Conservation (phyloP, 495 filamentous ascomycete genomes). For the Penicillium pancosmium region DNA sequence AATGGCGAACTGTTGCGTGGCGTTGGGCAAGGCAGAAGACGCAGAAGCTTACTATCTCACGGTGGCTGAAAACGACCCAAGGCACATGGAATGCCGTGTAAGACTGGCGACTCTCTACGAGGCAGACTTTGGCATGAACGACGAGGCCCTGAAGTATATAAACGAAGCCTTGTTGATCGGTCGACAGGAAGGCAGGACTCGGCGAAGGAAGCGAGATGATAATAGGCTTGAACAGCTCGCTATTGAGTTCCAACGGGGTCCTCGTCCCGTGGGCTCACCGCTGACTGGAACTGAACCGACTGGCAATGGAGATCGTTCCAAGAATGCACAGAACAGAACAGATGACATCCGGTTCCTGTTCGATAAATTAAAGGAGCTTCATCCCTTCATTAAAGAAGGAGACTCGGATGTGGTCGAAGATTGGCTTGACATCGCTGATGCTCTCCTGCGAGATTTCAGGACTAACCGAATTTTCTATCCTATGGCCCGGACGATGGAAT, state of each 20-base stretch:
- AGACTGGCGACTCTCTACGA: constrained; percentile 82
- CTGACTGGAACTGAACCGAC: constrained; percentile 27
- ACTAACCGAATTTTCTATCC: constrained; percentile 77
- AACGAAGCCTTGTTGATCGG: constrained; percentile 71
- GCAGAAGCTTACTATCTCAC: constrained; percentile 75
- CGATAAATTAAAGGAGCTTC: constrained; percentile 54
- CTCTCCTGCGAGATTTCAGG: constrained; percentile 78
- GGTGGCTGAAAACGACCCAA: constrained; percentile 67
- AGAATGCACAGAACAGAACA: constrained; percentile 40
- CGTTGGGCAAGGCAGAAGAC: constrained; percentile 60
- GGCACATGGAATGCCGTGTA: constrained; percentile 71
- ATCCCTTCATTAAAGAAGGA: constrained; percentile 52
- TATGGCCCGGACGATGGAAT: constrained; percentile 67
- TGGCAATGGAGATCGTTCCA: constrained; percentile 17
- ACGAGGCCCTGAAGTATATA: constrained; percentile 73
- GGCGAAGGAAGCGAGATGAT: constrained; percentile 38
- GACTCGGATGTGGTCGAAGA: constrained; percentile 55
- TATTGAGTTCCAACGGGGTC: constrained; percentile 36
- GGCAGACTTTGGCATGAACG: constrained; percentile 58
- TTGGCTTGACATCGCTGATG: constrained; percentile 76
- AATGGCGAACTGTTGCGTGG: constrained; percentile 72
- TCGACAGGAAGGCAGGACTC: constrained; percentile 41
- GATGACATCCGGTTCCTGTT: constrained; percentile 62
- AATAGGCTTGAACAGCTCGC: constrained; percentile 47
- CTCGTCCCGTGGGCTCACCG: constrained; percentile 30